Conservation (phyloP, 768 basidiomycete genomes). For the Pulveroboletus sp. region DNA sequence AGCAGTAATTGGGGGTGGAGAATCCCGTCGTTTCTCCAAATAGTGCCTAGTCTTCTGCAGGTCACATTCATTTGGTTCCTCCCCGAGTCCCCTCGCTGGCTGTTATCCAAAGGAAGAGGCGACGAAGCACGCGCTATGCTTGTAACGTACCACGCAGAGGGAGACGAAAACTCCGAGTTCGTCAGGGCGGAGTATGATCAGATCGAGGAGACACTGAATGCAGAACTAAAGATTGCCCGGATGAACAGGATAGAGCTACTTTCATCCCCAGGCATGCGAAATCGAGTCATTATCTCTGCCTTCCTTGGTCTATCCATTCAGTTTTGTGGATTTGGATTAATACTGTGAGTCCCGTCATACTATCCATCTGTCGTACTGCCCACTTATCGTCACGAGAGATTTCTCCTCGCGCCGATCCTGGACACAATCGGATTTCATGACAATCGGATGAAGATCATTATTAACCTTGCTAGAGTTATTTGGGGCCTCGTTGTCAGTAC, state of each 20-base stretch:
- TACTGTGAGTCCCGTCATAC: not conserved
- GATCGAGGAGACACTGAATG: constrained; percentile 51
- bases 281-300: constrained; percentile 9
- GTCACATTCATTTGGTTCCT: constrained; percentile 53
- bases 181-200: constrained; percentile 55
- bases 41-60: constrained; percentile 51
- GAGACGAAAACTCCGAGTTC: constrained; percentile 47
- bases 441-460: constrained; percentile 14
- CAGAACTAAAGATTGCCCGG: constrained; percentile 2
- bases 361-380: accelerated
- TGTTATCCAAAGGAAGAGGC: constrained; percentile 51
- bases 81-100: constrained; percentile 65
- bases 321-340: constrained; percentile 14
- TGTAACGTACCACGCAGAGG: constrained; percentile 58
- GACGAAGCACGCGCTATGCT: constrained; percentile 47
- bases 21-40: constrained; percentile 59
- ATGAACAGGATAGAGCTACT: not conserved
- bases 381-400: constrained; percentile 4
- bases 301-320: constrained; percentile 15
- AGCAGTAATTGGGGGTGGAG: constrained; percentile 60
- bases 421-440: constrained; percentile 20
- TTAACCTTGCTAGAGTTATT: constrained; percentile 10
- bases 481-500: constrained; percentile 12
- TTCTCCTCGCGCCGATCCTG: constrained; percentile 9
- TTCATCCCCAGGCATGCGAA: constrained; percentile 15